Evolutionary conservation across 2,329 filamentous ascomycete genomes (phyloP).

Genomic region (Rhexocercosporidium sp.): DNA sequence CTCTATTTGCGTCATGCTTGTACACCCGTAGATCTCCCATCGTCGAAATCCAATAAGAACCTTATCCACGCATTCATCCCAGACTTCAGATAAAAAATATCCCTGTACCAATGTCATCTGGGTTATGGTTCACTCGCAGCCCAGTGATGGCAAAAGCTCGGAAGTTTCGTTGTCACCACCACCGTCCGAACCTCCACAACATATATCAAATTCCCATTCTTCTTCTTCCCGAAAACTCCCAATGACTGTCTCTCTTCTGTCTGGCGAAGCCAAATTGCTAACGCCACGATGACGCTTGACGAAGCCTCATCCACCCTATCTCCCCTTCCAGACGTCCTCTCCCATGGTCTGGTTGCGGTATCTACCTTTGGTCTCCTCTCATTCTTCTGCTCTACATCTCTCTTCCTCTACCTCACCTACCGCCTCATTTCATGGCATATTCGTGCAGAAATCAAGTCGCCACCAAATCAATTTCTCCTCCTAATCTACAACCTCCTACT

Average conservation of each 20-base stretch:
- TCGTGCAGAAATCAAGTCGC: constrained; percentile 26
- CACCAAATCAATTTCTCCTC: constrained; percentile 70
- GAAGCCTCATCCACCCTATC: constrained; percentile 31
- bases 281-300: constrained; percentile 30
- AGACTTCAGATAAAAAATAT: background rate
- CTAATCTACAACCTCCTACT: constrained; percentile 72
- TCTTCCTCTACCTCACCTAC: constrained; percentile 51
- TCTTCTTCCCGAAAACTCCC: background rate
- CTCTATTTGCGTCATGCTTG: constrained; percentile 10
- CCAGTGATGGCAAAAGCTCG: background rate
- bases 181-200: background rate
- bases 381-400: constrained; percentile 49
- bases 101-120: background rate
- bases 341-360: constrained; percentile 51
- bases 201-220: constrained; percentile 2
- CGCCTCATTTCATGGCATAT: constrained; percentile 38
- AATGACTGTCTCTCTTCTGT: constrained; percentile 4
- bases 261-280: constrained; percentile 1
- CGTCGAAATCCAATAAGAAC: background rate
- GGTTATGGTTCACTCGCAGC: background rate
- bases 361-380: constrained; percentile 52
- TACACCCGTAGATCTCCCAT: background rate
- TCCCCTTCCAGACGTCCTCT: constrained; percentile 38
- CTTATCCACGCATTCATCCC: constrained; percentile 1
- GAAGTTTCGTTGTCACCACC: background rate